A percentile compares a stretch with the other conserved stretches of the same genome.
These are phyloP conservation scores for Austroboletus novae-zelandiae DNA, from an alignment of 1,284 basidiomycete species.

Conservation along the genomic window DNA sequence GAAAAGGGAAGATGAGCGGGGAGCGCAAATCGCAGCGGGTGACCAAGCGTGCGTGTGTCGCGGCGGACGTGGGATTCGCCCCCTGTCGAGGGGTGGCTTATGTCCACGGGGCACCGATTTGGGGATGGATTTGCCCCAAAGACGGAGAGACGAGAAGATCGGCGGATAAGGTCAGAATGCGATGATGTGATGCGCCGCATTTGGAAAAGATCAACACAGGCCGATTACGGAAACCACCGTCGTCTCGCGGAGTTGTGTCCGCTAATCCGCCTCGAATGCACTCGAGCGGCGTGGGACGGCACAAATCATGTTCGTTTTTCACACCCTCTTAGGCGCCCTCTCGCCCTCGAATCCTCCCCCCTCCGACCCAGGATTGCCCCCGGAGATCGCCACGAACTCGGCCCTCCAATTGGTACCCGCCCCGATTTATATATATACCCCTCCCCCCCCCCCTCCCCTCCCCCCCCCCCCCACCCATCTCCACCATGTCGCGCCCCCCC, in stretches of 20 bases:
- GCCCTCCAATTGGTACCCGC: too few species aligned
- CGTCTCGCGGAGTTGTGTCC: background rate
- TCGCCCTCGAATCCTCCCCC: too few species aligned
- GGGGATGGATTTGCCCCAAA: constrained; percentile 29
- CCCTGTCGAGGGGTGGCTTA: constrained; percentile 15
- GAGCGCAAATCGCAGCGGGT: constrained; percentile 21
- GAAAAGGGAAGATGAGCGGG: too few species aligned
- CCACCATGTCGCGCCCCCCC: constrained; percentile 24
- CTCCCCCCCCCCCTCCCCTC: background rate
- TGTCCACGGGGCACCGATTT: constrained; percentile 30
- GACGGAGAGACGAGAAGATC: constrained; percentile 30
- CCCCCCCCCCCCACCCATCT: background rate
- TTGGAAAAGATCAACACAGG: constrained; percentile 32
- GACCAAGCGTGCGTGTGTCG: constrained; percentile 12
- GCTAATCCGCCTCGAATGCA: too few species aligned
- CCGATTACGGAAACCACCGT: constrained; percentile 12
- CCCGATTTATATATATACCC: constrained; percentile 10
- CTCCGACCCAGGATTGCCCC: too few species aligned
- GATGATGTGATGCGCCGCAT: too few species aligned
- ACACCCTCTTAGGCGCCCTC: too few species aligned
- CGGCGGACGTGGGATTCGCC: constrained; percentile 22
- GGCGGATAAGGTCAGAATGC: constrained; percentile 35
- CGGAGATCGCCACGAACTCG: too few species aligned
- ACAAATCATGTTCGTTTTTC: too few species aligned
- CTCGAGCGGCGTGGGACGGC: too few species aligned